Percentiles rank a stretch among this genome's conserved stretches.
These are phyloP conservation scores for Lepraria neglecta DNA, from an alignment of 495 filamentous ascomycete species.

Conservation along the genomic window DNA sequence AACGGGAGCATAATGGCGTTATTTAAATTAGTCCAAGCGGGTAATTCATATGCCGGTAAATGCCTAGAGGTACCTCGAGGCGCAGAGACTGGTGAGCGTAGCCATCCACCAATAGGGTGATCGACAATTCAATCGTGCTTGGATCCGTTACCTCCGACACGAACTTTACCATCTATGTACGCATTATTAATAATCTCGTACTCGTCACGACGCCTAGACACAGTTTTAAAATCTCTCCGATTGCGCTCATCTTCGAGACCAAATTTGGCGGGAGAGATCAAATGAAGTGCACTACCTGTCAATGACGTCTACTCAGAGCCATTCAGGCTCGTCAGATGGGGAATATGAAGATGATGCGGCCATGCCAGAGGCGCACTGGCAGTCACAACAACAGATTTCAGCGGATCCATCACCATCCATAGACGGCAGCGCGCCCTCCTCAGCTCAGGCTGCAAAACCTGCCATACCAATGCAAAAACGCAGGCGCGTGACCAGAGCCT, in stretches of 20 bases:
- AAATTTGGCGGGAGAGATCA: neutral
- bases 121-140: constrained; percentile 1
- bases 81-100: neutral
- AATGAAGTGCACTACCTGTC: neutral
- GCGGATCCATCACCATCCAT: neutral
- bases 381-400: constrained; percentile 1
- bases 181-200: constrained; percentile 7
- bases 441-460: constrained; percentile 1
- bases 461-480: constrained; percentile 27
- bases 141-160: constrained; percentile 7
- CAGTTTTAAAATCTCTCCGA: neutral
- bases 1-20: neutral
- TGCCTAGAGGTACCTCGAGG: neutral
- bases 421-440: neutral
- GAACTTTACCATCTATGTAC: neutral
- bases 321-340: constrained; percentile 18
- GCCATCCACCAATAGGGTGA: constrained; percentile 1
- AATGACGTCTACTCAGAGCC: constrained; percentile 16
- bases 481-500: constrained; percentile 34
- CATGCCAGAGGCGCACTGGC: constrained; percentile 12
- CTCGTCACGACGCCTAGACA: neutral
- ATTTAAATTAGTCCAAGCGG: neutral
- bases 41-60: neutral
- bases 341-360: constrained; percentile 20
- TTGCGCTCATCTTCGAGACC: neutral